Evolutionary conservation across 176 grass and related monocot species (phyloP).

Genomic region (Triticum turgidum): DNA sequence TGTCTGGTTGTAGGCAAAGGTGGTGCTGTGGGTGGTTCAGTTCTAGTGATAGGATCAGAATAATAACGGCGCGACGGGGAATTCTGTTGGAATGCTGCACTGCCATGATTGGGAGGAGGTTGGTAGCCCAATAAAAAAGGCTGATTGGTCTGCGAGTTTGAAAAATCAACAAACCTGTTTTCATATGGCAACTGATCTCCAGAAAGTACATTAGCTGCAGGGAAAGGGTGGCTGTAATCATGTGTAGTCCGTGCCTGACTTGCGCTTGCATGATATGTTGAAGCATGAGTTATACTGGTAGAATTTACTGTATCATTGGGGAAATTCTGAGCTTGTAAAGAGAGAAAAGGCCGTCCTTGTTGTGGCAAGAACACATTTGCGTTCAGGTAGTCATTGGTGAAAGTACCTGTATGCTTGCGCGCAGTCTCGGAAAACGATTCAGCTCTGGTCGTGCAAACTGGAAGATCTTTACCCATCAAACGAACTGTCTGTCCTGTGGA

Average conservation of each 20-base stretch:
- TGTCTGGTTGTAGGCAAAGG: constrained; percentile 19
- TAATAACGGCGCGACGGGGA: constrained; percentile 13
- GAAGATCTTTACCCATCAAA: constrained; percentile 67
- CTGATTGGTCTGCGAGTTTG: not conserved
- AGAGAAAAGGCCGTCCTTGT: constrained; percentile 42
- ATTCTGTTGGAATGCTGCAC: constrained; percentile 34
- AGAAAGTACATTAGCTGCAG: constrained; percentile 24
- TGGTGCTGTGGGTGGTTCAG: not conserved
- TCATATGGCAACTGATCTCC: constrained; percentile 26
- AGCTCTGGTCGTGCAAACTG: constrained; percentile 35
- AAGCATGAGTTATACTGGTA: constrained; percentile 9
- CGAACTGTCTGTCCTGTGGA: constrained; percentile 44
- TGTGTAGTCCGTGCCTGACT: constrained; percentile 11
- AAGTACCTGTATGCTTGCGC: constrained; percentile 16
- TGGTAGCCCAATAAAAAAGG: constrained; percentile 28
- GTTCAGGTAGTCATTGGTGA: constrained; percentile 9
- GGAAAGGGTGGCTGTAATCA: constrained; percentile 10
- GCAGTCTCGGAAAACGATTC: constrained; percentile 7
- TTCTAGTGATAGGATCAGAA: constrained; percentile 17
- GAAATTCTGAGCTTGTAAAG: constrained; percentile 35
- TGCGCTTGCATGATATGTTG: constrained; percentile 24
- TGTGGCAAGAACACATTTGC: constrained; percentile 37
- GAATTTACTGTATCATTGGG: constrained; percentile 21
- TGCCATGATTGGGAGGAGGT: constrained; percentile 28
- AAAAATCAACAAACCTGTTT: constrained; percentile 15